phyloP scores from a whole-genome alignment of 305 asterid genomes.

The Solanum hybrid region DNA sequence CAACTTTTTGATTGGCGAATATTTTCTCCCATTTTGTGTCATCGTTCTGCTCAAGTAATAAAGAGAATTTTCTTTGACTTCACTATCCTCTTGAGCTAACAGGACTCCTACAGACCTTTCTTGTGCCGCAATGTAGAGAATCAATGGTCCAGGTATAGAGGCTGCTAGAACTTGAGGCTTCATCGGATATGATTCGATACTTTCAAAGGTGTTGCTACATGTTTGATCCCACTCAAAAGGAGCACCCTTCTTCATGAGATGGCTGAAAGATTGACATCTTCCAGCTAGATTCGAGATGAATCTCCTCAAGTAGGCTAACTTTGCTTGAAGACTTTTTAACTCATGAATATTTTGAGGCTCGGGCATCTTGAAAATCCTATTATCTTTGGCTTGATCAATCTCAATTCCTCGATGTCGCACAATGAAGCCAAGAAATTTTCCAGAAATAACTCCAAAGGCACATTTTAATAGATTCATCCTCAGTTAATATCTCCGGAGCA shows the following conservation, averaged over 20 bases:
- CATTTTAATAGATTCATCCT: too few species aligned
- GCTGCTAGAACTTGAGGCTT: not conserved
- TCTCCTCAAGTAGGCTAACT: not conserved
- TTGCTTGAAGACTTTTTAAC: not conserved
- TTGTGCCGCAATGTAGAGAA: not conserved
- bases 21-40: too few species aligned
- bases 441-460: not conserved
- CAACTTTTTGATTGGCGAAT: too few species aligned
- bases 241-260: not conserved
- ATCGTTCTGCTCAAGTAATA: too few species aligned
- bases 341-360: too few species aligned
- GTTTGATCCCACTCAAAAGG: not conserved
- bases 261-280: not conserved
- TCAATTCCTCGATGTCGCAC: not conserved
- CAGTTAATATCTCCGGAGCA: too few species aligned
- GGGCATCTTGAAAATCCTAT: too few species aligned
- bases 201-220: not conserved
- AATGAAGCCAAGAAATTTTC: not conserved
- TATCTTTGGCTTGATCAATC: too few species aligned
- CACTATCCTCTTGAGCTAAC: too few species aligned
- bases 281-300: not conserved
- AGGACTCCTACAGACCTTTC: too few species aligned
- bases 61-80: too few species aligned
- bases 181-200: not conserved
- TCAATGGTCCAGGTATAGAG: not conserved